Evolutionary conservation across 2,329 filamentous ascomycete genomes (phyloP).

Genomic region (Verticillium tricorpus): DNA sequence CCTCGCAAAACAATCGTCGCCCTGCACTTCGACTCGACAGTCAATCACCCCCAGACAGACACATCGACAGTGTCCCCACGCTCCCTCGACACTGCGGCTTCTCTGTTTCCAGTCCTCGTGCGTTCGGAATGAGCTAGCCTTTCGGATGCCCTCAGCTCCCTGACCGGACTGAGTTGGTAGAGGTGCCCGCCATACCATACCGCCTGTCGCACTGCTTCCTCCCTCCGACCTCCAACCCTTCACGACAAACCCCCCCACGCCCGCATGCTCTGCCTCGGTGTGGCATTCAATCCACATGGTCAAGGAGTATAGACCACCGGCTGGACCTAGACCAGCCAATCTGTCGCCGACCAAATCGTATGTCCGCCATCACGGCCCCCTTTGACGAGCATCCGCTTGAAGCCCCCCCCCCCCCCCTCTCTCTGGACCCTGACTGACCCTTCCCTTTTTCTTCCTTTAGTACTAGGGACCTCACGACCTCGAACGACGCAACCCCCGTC

Average conservation of each 20-base stretch:
- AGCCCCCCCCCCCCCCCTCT: slow-evolving; percentile 1
- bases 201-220: slow-evolving; percentile 2
- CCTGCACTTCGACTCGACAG: neutral
- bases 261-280: slow-evolving; percentile 11
- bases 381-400: neutral
- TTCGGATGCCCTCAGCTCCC: slow-evolving; percentile 53
- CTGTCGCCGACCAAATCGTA: slow-evolving; percentile 53
- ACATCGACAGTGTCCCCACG: slow-evolving; percentile 2
- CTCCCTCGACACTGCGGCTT: slow-evolving; percentile 2
- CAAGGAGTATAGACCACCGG: slow-evolving; percentile 51
- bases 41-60: neutral
- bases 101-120: slow-evolving; percentile 3
- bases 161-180: slow-evolving; percentile 49
- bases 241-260: slow-evolving; percentile 7
- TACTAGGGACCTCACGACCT: slow-evolving; percentile 22
- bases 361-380: slow-evolving; percentile 18
- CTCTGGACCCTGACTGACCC: neutral
- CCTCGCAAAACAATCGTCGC: neutral
- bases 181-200: neutral
- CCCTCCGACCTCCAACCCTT: neutral
- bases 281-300: slow-evolving; percentile 32
- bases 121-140: slow-evolving; percentile 54
- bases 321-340: slow-evolving; percentile 55
- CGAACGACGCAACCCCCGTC: slow-evolving; percentile 23
- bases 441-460: slow-evolving; percentile 10